Conservation (phyloP, 495 filamentous ascomycete species). For the Lophiotrema nucula region DNA sequence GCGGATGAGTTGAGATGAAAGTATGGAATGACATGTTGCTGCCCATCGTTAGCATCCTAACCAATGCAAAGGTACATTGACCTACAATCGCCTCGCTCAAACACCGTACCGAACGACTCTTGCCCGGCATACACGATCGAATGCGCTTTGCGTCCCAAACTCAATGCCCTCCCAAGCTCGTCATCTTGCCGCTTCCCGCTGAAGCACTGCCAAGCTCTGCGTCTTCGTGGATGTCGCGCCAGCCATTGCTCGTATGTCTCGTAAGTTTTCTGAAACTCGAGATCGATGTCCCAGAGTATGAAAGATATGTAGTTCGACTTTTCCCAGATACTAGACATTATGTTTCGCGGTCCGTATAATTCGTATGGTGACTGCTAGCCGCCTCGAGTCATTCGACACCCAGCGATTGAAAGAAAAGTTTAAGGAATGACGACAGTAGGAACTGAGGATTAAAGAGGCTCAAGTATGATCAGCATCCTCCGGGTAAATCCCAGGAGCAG, state of each 20-base stretch:
- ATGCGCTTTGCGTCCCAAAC: constrained; percentile 10
- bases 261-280: constrained; percentile 23
- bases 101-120: constrained; percentile 11
- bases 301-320: constrained; percentile 17
- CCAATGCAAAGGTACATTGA: background rate
- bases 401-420: too few species aligned
- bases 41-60: background rate
- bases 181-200: constrained; percentile 5
- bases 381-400: too few species aligned
- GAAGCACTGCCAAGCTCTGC: constrained; percentile 8
- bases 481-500: constrained; percentile 5
- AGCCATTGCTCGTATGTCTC: constrained; percentile 28
- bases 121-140: constrained; percentile 6
- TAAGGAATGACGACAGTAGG: background rate
- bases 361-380: too few species aligned
- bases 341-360: too few species aligned
- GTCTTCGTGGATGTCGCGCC: constrained; percentile 1
- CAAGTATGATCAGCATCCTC: background rate
- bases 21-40: constrained; percentile 25
- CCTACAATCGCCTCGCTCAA: constrained; percentile 29
- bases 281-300: constrained; percentile 30
- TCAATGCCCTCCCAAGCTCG: constrained; percentile 7
- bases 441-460: background rate
- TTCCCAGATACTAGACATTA: constrained; percentile 12
- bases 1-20: constrained; percentile 22